Conservation (phyloP, 2,329 filamentous ascomycete genomes). For the Elsinoe ampelina region DNA sequence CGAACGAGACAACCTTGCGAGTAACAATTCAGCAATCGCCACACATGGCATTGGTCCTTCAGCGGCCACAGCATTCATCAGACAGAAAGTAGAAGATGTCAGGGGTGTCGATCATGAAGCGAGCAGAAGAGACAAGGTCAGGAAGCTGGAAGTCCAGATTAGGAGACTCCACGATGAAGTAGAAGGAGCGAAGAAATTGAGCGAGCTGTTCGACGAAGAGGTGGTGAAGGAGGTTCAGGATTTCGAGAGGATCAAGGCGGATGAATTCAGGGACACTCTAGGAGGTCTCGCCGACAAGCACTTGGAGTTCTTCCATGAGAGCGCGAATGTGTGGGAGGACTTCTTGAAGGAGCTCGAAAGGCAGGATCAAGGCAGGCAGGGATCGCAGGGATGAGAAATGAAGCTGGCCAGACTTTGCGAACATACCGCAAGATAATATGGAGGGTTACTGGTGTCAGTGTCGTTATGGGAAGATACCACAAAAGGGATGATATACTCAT, state of each 20-base stretch:
- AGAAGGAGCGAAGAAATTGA: conserved; percentile 74
- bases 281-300: conserved; percentile 77
- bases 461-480: not conserved
- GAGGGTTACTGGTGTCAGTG: not conserved
- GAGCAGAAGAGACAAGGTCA: conserved; percentile 71
- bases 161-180: conserved; percentile 85
- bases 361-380: conserved; percentile 37
- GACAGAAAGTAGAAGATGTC: conserved; percentile 92
- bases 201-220: conserved; percentile 91
- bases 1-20: conserved; percentile 72
- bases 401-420: too few relatives aligned
- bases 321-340: conserved; percentile 75
- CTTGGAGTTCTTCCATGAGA: conserved; percentile 73
- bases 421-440: not conserved
- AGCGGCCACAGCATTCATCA: conserved; percentile 76
- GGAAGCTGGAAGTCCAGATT: conserved; percentile 86
- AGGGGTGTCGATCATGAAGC: conserved; percentile 95
- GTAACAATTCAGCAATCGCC: conserved; percentile 33
- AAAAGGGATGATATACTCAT: not conserved
- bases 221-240: conserved; percentile 86
- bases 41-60: conserved; percentile 43
- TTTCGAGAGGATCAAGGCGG: conserved; percentile 92
- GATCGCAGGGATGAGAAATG: not conserved
- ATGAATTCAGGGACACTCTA: conserved; percentile 83
- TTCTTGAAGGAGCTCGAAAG: conserved; percentile 85